Base-by-base conservation (phyloP, 192 early-diverging fungal species). In the Chytriomyces sp. region DNA sequence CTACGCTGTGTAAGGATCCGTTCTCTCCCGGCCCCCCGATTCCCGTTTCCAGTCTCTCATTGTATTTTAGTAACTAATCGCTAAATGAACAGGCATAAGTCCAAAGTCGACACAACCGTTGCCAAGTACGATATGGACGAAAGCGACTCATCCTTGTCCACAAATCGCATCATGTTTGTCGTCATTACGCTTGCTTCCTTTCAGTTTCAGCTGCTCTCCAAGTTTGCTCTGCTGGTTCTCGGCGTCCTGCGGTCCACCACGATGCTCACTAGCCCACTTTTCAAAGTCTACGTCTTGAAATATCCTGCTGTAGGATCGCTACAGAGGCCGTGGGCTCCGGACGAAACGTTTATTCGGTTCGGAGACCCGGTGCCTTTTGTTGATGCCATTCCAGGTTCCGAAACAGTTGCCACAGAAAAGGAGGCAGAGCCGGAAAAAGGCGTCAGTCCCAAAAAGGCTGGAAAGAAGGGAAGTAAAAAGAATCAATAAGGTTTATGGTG, bases 181-280 rank as follows among this genome's bases (percentile, higher is more conserved):
- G 68, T 41, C 22, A 37, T 39, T 7, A 39, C 36, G 31, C 8
- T 70, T 4, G 36, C 56, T 10, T 41, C 25, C 22, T 70, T 44
- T 30, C 68, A 70, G 57, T 33, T 70, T 12, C 8, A 70, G 38
- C 38, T 70, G 34, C n/a, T 70, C 12, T 52, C 68, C 5, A 31
- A 17, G 6, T 52, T 59, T 57, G 57, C 68, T 14, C 37, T 70
- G 19, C 19, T 70, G 12, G 39, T 70, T 36, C 37, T 70, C 17
- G 68, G 68, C 8, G 10, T 70, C 37, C 39, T 70, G 68, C 54
- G 68, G 17, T 17, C 22, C 7, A 39, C 40, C 14, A 26, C 57
- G 33, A 39, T 59, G 5, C 33, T 31, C 5, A 70, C 68, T 3
- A 1, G 59, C 32, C 68, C 68, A 30, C 57, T 70, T 32, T 70